phyloP scores from a whole-genome alignment of 148 eudicot species.

The Rhododendron ferrugineum region DNA sequence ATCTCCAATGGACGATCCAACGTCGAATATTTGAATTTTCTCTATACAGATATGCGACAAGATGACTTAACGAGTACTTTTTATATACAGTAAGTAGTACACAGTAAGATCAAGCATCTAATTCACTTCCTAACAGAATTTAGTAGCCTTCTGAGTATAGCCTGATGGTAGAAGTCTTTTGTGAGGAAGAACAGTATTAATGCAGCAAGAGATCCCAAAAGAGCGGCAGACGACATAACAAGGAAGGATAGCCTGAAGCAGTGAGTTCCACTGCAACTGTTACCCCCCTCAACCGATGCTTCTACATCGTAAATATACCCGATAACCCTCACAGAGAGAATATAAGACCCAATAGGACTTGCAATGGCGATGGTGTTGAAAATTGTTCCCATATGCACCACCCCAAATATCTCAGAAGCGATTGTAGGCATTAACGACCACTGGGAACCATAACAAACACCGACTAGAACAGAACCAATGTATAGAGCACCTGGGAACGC shows the following conservation, averaged over 20 bases:
- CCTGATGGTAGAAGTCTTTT: conserved; percentile 37
- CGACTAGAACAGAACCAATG: conserved; percentile 52
- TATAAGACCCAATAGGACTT: conserved; percentile 66
- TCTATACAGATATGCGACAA: background rate
- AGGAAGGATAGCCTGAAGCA: conserved; percentile 59
- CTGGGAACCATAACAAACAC: conserved; percentile 65
- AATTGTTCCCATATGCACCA: conserved; percentile 58
- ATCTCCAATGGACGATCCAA: background rate
- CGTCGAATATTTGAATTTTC: background rate
- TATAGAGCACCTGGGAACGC: conserved; percentile 58
- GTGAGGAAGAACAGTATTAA: conserved; percentile 43
- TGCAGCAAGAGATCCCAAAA: conserved; percentile 48
- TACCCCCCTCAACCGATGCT: conserved; percentile 11
- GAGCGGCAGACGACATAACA: conserved; percentile 53
- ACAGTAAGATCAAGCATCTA: background rate
- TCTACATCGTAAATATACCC: conserved; percentile 15
- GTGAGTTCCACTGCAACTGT: conserved; percentile 41
- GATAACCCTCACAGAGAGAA: conserved; percentile 57
- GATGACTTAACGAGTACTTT: background rate
- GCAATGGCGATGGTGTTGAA: conserved; percentile 65
- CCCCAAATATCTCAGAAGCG: conserved; percentile 66
- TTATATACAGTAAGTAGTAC: background rate
- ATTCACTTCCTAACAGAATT: conserved; percentile 5
- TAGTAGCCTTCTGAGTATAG: conserved; percentile 28
- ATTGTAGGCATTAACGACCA: conserved; percentile 81